These are phyloP conservation scores for Marasmius sp. DNA, from an alignment of 1,284 basidiomycete genomes.

Conservation along the genomic window DNA sequence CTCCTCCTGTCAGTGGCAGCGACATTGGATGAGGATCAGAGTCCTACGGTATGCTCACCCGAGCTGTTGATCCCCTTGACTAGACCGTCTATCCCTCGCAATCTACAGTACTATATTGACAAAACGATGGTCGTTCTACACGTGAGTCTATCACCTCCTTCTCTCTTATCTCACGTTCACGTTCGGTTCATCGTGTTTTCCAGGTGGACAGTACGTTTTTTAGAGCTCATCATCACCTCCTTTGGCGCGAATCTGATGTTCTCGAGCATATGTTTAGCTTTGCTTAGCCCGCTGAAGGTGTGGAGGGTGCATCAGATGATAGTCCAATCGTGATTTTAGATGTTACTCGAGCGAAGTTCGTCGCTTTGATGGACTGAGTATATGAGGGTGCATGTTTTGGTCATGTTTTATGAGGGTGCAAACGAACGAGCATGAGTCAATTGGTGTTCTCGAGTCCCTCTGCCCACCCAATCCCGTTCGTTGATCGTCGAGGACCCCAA, in stretches of 20 bases:
- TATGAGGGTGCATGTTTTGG: conserved; percentile 29
- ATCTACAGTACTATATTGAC: conserved; percentile 19
- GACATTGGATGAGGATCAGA: too few species aligned
- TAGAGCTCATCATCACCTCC: conserved; percentile 34
- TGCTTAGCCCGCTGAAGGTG: conserved; percentile 16
- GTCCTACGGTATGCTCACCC: too few species aligned
- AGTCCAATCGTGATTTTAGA: conserved; percentile 28
- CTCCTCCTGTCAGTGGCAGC: too few species aligned
- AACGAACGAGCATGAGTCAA: conserved; percentile 18
- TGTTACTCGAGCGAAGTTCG: conserved; percentile 28
- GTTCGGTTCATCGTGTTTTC: not conserved
- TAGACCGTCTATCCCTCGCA: not conserved
- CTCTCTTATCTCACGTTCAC: not conserved
- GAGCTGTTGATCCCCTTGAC: not conserved
- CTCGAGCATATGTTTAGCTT: conserved; percentile 30
- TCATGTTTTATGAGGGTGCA: too few species aligned
- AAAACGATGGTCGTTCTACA: conserved; percentile 20
- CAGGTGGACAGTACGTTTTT: conserved; percentile 35
- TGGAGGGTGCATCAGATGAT: conserved; percentile 25
- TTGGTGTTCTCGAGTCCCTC: too few species aligned
- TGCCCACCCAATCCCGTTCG: too few species aligned
- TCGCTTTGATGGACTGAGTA: conserved; percentile 33
- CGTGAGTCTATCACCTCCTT: conserved; percentile 9
- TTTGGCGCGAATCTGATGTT: conserved; percentile 34
- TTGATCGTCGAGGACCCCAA: too few species aligned